Base-by-base conservation (phyloP, 441 rosid species). In the Metrosideros polymorpha region DNA sequence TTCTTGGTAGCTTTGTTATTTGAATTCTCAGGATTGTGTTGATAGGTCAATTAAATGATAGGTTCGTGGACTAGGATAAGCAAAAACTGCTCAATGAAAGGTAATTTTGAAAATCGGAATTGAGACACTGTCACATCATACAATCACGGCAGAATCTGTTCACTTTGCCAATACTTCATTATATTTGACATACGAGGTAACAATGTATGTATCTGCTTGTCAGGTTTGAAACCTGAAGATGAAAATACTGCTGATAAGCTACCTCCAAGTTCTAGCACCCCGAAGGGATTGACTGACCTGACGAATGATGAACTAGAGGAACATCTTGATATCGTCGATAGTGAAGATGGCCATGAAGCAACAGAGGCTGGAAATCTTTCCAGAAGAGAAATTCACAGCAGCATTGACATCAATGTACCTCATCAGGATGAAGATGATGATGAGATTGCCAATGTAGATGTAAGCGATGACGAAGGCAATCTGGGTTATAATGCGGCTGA, bases 401-500 rank as follows among this genome's bases (percentile, higher is more conserved):
- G 91, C 30, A 93, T 95, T 30, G 93, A 93, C 88, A 94, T 95
- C 18, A 92, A 94, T 89, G 88, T 93, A 85, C 96, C 93, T 0
- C 94, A 90, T 75, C 93, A 90, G 42, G 85, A 45, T 83, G 92
- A 91, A 82, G 85, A 43, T 32, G 96, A 94, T 12, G 93, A 90
- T 85, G 96, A 93, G 90, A 93, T 93, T 85, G 93, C 95, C 35
- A 93, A 91, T 88, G 94, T 94, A 27, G 95, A 94, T 51, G 87
- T 88, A 22, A 92, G 91, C 53, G 93, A 92, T 77, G 92, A 89
- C 3, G 94, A 91, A 50, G 87, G 89, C 3, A 83, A 88, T 50
- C 88, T 88, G 71, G 93, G 94, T 63, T 91, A 84, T 54, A 92
- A 92, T 55, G 96, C 96, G 6, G 95, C 95, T n/a, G 93, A 94